Evolutionary conservation across 805 yeast species (phyloP), one percentile per base, ranked within the genome.

Genomic region (Nadsonia fulvescens): DNA sequence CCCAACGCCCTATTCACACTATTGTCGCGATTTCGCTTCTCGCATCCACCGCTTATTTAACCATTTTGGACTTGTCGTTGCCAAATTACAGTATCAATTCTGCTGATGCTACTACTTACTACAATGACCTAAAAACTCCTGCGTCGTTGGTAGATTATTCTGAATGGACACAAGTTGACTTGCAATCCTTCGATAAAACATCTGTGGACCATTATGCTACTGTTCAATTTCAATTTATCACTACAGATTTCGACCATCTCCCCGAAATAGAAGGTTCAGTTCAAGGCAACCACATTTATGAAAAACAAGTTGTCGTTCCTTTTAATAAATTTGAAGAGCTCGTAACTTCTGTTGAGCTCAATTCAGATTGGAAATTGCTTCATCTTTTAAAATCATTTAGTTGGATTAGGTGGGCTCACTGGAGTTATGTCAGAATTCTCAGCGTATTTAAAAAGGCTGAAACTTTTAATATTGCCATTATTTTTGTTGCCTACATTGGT

Each of bases 1-100:
- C 93, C 8, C 64, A 66, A 32, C 64, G 71, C 43, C 98, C 98
- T 10, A 78, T 86, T 37, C 96, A 83, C 50, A 64, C 81, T 29
- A 70, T 83, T 28, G 67, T 81, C 24, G 42, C 67, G 30, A 64
- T 81, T 5, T 61, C 86, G 8, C 51, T 82, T 25, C 46, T 79
- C 20, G 89, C 92, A 2, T 73, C 93, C 3, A 53, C 77, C 28
- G 74, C 86, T 6, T 86, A 83, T 46, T 58, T 83, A 32, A 63
- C 83, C 3, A 63, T 47, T 35, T 51, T 66, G 32, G 56, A 53
- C 37, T 39, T 50, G 24, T 46, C 53, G 22, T 46, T 51, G n/a
- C 50, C 54, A 8, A 30, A 29, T 9, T 29, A 32, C 16, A 29
- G 30, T 7, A 16, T 29, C 4, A 27, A 25, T 15, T 24, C 31